phyloP scores from a whole-genome alignment of 176 grass and related monocot species.

The Rhynchospora pubera region DNA sequence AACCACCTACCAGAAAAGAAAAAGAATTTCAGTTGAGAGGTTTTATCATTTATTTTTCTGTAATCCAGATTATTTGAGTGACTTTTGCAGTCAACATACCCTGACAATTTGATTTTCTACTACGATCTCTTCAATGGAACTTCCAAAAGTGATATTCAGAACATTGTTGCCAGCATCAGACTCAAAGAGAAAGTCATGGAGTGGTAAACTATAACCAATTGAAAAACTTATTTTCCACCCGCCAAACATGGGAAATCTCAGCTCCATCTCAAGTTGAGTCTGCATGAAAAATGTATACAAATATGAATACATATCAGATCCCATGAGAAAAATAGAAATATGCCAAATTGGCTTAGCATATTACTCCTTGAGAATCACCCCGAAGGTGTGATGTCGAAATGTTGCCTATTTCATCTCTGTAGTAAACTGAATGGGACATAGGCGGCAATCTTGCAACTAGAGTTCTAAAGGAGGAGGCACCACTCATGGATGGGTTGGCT shows the following conservation, averaged over 20 bases:
- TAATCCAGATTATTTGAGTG: neutral
- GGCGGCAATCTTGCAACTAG: conserved; percentile 78
- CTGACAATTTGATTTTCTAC: conserved; percentile 83
- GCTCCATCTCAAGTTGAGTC: conserved; percentile 96
- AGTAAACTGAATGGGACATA: conserved; percentile 90
- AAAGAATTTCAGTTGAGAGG: neutral
- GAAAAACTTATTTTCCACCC: conserved; percentile 97
- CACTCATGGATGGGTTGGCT: conserved; percentile 60
- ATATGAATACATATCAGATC: neutral
- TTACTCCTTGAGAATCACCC: conserved; percentile 90
- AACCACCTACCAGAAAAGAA: conserved; percentile 47
- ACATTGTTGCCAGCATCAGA: conserved; percentile 61
- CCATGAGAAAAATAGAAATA: neutral
- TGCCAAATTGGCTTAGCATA: neutral
- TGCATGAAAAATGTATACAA: conserved; percentile 31
- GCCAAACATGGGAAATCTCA: conserved; percentile 96
- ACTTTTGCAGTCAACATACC: conserved; percentile 31
- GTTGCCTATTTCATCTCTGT: conserved; percentile 99
- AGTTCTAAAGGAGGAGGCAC: conserved; percentile 78
- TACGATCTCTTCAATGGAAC: conserved; percentile 69
- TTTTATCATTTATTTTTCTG: neutral
- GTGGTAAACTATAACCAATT: conserved; percentile 81
- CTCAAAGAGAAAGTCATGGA: conserved; percentile 79
- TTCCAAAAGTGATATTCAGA: conserved; percentile 95
- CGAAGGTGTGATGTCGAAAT: conserved; percentile 95